Percentiles rank a stretch among this genome's conserved stretches.
Evolutionary conservation across 306 rosid genomes (phyloP).

Genomic region (Purshia tridentata): DNA sequence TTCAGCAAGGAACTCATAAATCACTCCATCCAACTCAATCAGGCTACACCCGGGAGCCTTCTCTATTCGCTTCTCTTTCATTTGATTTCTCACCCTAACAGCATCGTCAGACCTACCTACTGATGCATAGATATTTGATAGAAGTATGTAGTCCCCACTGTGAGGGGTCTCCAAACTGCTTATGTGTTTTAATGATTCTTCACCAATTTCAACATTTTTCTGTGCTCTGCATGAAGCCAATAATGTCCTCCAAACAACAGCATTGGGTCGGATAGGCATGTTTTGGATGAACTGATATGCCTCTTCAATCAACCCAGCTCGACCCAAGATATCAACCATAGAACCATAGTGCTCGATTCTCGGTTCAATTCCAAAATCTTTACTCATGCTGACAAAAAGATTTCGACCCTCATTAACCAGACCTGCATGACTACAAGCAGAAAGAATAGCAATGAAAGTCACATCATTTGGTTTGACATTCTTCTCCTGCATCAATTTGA

Average conservation of each 20-base stretch:
- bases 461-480: slow-evolving; percentile 49
- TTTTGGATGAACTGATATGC: slow-evolving; percentile 48
- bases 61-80: slow-evolving; percentile 46
- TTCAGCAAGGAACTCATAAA: slow-evolving; percentile 59
- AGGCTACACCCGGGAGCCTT: slow-evolving; percentile 63
- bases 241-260: slow-evolving; percentile 60
- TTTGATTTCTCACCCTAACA: slow-evolving; percentile 42
- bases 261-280: slow-evolving; percentile 58
- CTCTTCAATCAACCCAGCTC: slow-evolving; percentile 54
- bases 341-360: slow-evolving; percentile 67
- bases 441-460: slow-evolving; percentile 54
- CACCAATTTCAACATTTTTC: slow-evolving; percentile 47
- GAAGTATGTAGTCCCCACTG: slow-evolving; percentile 62
- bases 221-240: slow-evolving; percentile 60
- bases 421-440: slow-evolving; percentile 60
- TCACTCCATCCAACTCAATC: slow-evolving; percentile 54
- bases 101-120: slow-evolving; percentile 53
- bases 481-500: slow-evolving; percentile 41
- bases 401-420: slow-evolving; percentile 52
- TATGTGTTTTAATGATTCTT: slow-evolving; percentile 48
- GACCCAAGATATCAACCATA: slow-evolving; percentile 69
- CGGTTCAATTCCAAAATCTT: slow-evolving; percentile 45
- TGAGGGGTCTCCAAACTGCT: slow-evolving; percentile 47
- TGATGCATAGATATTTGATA: slow-evolving; percentile 52
- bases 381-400: slow-evolving; percentile 48